Conservation (phyloP, 768 basidiomycete species). For the Suillus brevipes region DNA sequence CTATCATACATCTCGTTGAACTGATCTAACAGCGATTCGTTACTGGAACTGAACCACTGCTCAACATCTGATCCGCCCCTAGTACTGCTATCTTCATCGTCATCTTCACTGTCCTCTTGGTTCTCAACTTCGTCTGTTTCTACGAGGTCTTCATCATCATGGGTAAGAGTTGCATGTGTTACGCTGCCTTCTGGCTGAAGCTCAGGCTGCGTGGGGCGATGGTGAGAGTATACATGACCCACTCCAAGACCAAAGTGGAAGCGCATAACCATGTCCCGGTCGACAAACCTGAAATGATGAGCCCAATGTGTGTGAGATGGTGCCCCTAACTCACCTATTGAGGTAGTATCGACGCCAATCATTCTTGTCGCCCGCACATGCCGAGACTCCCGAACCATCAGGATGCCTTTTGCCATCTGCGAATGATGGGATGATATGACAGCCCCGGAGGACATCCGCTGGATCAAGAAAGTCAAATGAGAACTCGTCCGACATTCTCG, state of each 20-base stretch:
- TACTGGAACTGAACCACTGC: background rate
- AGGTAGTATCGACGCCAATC: background rate
- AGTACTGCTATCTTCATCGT: background rate
- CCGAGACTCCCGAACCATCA: background rate
- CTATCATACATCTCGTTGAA: background rate
- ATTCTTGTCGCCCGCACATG: background rate
- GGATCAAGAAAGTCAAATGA: constrained; percentile 11
- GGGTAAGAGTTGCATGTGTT: background rate
- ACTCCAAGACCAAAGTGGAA: no score
- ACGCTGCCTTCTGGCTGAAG: no score
- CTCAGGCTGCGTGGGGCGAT: no score
- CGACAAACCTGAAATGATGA: no score
- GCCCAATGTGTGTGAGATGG: background rate
- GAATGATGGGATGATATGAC: constrained; percentile 11
- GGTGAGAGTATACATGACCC: no score
- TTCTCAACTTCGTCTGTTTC: background rate
- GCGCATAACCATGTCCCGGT: no score
- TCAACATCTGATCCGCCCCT: background rate
- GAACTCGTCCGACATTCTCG: background rate
- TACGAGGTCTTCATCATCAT: background rate
- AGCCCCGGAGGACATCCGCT: background rate
- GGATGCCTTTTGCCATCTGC: constrained; percentile 2
- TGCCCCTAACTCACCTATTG: constrained; percentile 1
- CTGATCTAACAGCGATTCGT: background rate
- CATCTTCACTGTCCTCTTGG: background rate